Evolutionary conservation across 78 protist genomes (phyloP).

Genomic region (Dictyostelium purpureum): DNA sequence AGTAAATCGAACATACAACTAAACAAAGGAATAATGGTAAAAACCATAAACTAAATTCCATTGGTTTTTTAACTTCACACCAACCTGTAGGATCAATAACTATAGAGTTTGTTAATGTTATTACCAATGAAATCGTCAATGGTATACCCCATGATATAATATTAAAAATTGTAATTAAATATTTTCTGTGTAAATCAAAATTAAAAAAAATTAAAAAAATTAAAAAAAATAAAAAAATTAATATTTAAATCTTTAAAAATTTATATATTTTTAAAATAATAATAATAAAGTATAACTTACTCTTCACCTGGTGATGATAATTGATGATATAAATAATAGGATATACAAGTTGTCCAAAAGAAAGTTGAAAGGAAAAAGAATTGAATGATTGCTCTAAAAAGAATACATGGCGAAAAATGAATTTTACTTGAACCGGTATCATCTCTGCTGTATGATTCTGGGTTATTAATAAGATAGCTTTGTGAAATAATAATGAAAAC

Average conservation of each 20-base stretch:
- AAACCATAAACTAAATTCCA: constrained; percentile 51
- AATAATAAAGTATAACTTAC: not conserved
- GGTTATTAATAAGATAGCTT: not conserved
- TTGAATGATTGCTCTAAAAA: constrained; percentile 27
- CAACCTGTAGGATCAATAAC: constrained; percentile 1
- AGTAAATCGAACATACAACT: constrained; percentile 15
- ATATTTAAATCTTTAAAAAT: not conserved
- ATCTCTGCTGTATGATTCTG: not conserved
- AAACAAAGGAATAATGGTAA: constrained; percentile 38
- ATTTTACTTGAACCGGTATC: not conserved
- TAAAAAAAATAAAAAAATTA: too few relatives aligned
- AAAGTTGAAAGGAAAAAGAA: constrained; percentile 59
- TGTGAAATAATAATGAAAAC: constrained; percentile 38
- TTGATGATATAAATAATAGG: constrained; percentile 63
- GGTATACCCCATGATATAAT: constrained; percentile 41
- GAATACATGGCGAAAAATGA: constrained; percentile 40
- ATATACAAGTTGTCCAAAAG: constrained; percentile 59
- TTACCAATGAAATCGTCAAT: not conserved
- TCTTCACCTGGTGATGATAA: constrained; percentile 49
- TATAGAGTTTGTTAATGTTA: constrained; percentile 7
- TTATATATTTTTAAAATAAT: too few relatives aligned
- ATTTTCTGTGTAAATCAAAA: not conserved
- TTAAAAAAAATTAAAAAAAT: not conserved
- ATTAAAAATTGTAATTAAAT: constrained; percentile 8
- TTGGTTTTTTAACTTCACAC: constrained; percentile 29